phyloP scores from a whole-genome alignment of 495 filamentous ascomycete species.

The Penicillium chermesinum region DNA sequence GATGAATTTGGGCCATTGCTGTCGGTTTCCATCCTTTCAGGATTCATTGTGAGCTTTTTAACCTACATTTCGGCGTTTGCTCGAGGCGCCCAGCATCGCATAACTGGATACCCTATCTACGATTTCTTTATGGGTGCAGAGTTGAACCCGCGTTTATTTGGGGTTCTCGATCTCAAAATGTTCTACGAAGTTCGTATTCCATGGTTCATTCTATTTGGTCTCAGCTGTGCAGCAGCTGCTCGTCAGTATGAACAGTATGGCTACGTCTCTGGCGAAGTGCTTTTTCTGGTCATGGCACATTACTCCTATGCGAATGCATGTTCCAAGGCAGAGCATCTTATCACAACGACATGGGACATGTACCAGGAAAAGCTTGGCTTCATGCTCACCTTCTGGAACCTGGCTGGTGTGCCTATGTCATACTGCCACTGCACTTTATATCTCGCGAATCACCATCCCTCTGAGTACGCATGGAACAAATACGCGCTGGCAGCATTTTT shows the following conservation, averaged over 20 bases:
- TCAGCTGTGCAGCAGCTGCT: constrained; percentile 69
- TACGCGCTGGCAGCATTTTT: constrained; percentile 56
- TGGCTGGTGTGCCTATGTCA: constrained; percentile 87
- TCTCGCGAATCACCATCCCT: constrained; percentile 78
- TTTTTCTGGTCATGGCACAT: constrained; percentile 83
- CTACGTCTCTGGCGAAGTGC: constrained; percentile 79
- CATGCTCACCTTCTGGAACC: constrained; percentile 99
- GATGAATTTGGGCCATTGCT: constrained; percentile 86
- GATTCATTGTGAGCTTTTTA: constrained; percentile 68
- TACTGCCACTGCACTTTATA: constrained; percentile 96
- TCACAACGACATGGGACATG: constrained; percentile 94
- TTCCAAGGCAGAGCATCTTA: constrained; percentile 90
- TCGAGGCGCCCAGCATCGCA: constrained; percentile 77
- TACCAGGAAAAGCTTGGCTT: constrained; percentile 99
- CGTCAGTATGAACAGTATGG: constrained; percentile 84
- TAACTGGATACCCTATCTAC: constrained; percentile 88
- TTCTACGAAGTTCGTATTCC: constrained; percentile 95
- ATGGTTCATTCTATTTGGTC: constrained; percentile 86
- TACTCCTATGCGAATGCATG: constrained; percentile 93
- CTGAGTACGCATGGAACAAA: constrained; percentile 68
- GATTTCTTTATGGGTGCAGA: constrained; percentile 99
- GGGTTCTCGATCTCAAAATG: constrained; percentile 94
- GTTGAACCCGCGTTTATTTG: constrained; percentile 86
- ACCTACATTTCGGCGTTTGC: constrained; percentile 74
- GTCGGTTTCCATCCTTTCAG: constrained; percentile 80